Conservation (phyloP, 495 filamentous ascomycete species). For the Tuber microsphaerosporum region DNA sequence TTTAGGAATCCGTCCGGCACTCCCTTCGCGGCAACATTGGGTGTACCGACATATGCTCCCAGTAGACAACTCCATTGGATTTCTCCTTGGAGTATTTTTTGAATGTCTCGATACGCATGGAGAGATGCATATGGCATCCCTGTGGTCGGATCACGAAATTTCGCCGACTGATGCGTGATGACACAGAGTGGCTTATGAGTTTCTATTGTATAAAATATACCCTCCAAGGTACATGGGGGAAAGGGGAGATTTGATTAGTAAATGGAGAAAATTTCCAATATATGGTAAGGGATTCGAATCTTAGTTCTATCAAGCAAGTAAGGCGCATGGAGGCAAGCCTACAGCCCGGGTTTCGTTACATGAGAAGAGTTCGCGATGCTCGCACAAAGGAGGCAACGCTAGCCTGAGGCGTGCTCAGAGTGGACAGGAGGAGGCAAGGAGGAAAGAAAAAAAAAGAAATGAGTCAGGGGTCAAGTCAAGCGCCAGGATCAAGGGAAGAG, state of each 20-base stretch:
- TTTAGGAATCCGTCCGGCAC: slow-evolving; percentile 43
- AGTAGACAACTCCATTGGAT: slow-evolving; percentile 70
- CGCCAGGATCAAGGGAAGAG: neutral
- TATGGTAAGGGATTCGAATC: neutral
- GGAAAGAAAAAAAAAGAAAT: neutral
- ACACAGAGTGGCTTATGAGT: slow-evolving; percentile 57
- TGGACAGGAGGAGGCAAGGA: neutral
- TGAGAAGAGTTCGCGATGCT: neutral
- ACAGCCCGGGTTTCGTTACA: neutral
- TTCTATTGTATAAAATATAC: slow-evolving; percentile 42
- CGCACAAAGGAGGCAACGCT: neutral
- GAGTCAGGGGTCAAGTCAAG: neutral
- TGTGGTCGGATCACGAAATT: slow-evolving; percentile 69
- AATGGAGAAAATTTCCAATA: neutral
- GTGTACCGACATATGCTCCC: slow-evolving; percentile 64
- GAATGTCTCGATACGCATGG: slow-evolving; percentile 67
- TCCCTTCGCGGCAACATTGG: slow-evolving; percentile 36
- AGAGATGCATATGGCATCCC: slow-evolving; percentile 67
- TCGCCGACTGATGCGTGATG: slow-evolving; percentile 71
- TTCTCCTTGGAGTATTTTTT: slow-evolving; percentile 56
- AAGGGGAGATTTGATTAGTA: neutral
- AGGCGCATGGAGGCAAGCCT: neutral
- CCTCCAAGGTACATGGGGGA: neutral
- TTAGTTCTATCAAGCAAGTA: neutral
- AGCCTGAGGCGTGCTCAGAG: neutral